Conservation (phyloP, 257 asterid species). For the Primulina huaijiensis region DNA sequence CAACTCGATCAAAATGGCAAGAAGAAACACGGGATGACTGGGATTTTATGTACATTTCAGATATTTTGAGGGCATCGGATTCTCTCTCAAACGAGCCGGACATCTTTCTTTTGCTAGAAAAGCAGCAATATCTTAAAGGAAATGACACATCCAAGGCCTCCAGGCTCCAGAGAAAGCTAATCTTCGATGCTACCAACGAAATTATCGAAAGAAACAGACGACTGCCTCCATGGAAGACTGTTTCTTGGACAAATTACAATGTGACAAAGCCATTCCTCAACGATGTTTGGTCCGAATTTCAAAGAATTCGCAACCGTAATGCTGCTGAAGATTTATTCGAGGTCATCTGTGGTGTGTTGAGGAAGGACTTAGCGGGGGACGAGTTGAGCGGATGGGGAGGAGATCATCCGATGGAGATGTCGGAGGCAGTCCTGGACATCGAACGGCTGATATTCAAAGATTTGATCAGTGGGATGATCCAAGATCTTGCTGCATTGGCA, state of each 20-base stretch:
- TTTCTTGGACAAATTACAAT: slow-evolving; percentile 28
- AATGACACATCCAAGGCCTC: slow-evolving; percentile 52
- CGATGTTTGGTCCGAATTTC: slow-evolving; percentile 61
- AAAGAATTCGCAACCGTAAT: slow-evolving; percentile 46
- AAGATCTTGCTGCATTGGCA: slow-evolving; percentile 59
- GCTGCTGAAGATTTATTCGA: slow-evolving; percentile 53
- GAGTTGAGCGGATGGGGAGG: slow-evolving; percentile 71
- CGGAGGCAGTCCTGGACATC: slow-evolving; percentile 67
- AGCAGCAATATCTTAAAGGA: slow-evolving; percentile 69
- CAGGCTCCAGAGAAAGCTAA: slow-evolving; percentile 55
- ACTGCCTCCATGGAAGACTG: slow-evolving; percentile 79
- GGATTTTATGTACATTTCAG: slow-evolving; percentile 61
- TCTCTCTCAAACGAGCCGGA: slow-evolving; percentile 57
- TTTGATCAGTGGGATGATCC: slow-evolving; percentile 61
- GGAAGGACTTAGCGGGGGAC: slow-evolving; percentile 68
- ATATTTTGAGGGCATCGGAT: slow-evolving; percentile 56
- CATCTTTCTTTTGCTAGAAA: slow-evolving; percentile 59
- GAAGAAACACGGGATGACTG: slow-evolving; percentile 36
- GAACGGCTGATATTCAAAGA: slow-evolving; percentile 87
- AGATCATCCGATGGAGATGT: slow-evolving; percentile 65
- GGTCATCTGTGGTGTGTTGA: slow-evolving; percentile 58
- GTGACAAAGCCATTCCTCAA: slow-evolving; percentile 33
- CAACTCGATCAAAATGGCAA: slow-evolving; percentile 29
- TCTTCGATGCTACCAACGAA: slow-evolving; percentile 62
- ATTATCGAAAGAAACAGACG: slow-evolving; percentile 57